These are phyloP conservation scores for Ogataea neopini DNA, from an alignment of 805 yeast species.

Conservation along the genomic window DNA sequence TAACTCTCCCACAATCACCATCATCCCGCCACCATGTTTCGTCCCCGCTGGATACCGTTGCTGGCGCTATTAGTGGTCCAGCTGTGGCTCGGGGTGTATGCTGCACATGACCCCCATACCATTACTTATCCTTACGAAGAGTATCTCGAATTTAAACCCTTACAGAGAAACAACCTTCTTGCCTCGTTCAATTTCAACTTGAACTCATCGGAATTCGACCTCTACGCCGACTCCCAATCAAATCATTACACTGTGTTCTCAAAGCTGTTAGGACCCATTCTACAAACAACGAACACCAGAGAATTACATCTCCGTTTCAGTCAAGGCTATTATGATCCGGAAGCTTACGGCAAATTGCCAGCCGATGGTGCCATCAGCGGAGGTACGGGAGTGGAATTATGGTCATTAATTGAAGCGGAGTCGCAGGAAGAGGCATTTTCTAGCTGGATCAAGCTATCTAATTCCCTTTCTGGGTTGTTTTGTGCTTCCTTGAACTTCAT, in stretches of 20 bases:
- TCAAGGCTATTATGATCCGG: conserved; percentile 95
- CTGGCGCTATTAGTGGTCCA: conserved; percentile 1
- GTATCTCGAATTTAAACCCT: conserved; percentile 60
- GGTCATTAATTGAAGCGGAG: conserved; percentile 79
- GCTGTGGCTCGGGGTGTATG: conserved; percentile 4
- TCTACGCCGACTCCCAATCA: conserved; percentile 24
- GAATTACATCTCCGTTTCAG: conserved; percentile 84
- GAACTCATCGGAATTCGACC: conserved; percentile 45
- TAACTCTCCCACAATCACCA: too few species aligned
- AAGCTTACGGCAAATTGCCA: conserved; percentile 83
- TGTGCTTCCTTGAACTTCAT: conserved; percentile 94
- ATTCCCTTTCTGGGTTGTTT: conserved; percentile 83
- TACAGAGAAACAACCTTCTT: conserved; percentile 69
- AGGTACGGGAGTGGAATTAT: conserved; percentile 93
- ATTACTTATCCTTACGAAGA: conserved; percentile 56
- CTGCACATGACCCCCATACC: background rate
- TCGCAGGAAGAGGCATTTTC: conserved; percentile 52
- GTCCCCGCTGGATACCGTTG: conserved; percentile 1
- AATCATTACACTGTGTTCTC: conserved; percentile 74
- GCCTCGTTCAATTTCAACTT: conserved; percentile 71
- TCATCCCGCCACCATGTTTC: background rate
- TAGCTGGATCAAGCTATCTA: conserved; percentile 72
- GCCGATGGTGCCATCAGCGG: conserved; percentile 71
- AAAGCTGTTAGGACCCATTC: conserved; percentile 72
- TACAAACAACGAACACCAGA: conserved; percentile 63